Evolutionary conservation across 1,139 yeast genomes (phyloP), one percentile per base, ranked within the genome.

Genomic region (Hyphopichia buzzinii): DNA sequence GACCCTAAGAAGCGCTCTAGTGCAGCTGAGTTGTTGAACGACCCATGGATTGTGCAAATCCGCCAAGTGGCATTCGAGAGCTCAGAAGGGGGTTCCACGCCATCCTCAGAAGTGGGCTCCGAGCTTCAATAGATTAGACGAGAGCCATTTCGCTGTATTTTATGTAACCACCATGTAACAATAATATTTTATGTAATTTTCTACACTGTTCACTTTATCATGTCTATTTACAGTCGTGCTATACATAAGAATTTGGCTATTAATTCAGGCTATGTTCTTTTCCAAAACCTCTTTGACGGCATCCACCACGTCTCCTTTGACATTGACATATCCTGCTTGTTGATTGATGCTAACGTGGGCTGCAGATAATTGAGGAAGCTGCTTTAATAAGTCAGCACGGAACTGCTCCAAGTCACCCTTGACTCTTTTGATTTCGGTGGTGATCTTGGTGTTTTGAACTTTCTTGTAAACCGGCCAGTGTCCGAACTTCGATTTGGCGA

Each of bases 41-140:
- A 92, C 59, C 96, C 96, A 2, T 92, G 98, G 98, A 81, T 84
- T 43, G 76, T 79, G 33, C 77, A 80, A 19, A 84, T 85, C 38
- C 66, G 90, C 48, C 79, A 78, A 47, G 76, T 80, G 39, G 90
- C 94, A 1, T 82, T 84, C 57, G 84, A 72, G 1, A 53, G 64
- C 2, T 48, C 61, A 13, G 73, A 67, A 15, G 56, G 56, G 16
- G 59, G 59, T 1, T 59, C 61, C 33, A 67, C 76, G 2, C 74
- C 76, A 8, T 57, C 62, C 4, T 64, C 72, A 8, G 77, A 71
- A 34, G 45, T 43, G 10, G 48, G 52, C 4, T 45, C 49, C 4
- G 55, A 51, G 15, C 25, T 37, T 17, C 34, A 35, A 30, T 31
- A 22, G 13, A 6, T 26, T 25, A n/a, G 14, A 29, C n/a, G n/a